Percentiles rank a stretch among this genome's conserved stretches.
phyloP scores from a whole-genome alignment of 108 stramenopile species.

The Epithemia pelagica region DNA sequence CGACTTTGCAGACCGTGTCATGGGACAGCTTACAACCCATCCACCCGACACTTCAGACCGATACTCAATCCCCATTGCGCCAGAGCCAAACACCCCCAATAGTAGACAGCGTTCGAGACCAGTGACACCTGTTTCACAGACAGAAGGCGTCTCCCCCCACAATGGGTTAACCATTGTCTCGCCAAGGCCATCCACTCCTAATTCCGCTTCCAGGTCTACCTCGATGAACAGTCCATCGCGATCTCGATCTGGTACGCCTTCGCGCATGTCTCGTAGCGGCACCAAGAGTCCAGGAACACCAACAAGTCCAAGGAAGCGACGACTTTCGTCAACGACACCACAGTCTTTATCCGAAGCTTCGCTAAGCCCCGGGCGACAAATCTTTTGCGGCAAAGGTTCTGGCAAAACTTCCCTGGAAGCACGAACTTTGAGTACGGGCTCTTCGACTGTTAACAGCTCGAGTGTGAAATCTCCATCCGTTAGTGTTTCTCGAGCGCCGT shows the following conservation, averaged over 20 bases:
- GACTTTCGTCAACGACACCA: not conserved
- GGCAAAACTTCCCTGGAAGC: not conserved
- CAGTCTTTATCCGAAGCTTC: not conserved
- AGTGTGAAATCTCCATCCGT: not conserved
- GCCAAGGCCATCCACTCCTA: not conserved
- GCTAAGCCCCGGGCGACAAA: not conserved
- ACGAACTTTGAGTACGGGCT: not conserved
- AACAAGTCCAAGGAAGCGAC: not conserved
- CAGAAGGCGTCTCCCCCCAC: not conserved
- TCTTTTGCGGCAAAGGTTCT: not conserved
- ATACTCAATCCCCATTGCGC: not conserved
- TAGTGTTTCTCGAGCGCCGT: not conserved
- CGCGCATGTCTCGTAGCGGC: not conserved
- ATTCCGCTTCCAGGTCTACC: not conserved
- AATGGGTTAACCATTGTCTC: not conserved
- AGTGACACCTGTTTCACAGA: not conserved
- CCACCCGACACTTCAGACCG: not conserved
- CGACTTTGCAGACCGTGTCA: not conserved
- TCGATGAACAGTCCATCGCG: not conserved
- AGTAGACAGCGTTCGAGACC: not conserved
- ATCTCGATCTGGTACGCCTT: not conserved
- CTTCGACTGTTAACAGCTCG: not conserved
- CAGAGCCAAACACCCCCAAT: not conserved
- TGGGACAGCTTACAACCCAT: not conserved
- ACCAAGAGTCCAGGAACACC: not conserved